Base-by-base conservation (phyloP, 192 early-diverging fungal species). In the Backusella westeae region DNA sequence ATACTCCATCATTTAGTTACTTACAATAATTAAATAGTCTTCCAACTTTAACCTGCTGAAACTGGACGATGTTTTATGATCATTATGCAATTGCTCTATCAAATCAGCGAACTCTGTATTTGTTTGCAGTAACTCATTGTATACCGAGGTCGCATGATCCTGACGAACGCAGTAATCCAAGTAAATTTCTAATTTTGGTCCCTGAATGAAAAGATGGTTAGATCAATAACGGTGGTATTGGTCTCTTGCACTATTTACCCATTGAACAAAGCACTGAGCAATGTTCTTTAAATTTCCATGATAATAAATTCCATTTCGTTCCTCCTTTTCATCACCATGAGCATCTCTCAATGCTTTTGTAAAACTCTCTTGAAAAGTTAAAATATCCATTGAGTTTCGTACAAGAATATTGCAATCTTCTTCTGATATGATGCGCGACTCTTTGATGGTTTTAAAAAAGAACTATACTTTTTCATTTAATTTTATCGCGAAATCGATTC, bases 21-120 rank as follows among this genome's bases (percentile, higher is more conserved):
- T 73, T 79, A 79, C 81, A 70, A 69, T 82, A 10, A 82, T 82
- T 41, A 82, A 21, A 56, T 82, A 82, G 23, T 82, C 81, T 34
- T 75, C 71, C 23, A 82, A 76, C 3, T 71, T 74, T 7, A 82
- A 34, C 44, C 75, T 65, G 41, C 71, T 76, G 36, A 65, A 68
- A 17, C 65, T 38, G 34, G 56, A 67, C 19, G 76, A 72, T 10
- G 69, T 63, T 21, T 59, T 72, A 32, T 67, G 29, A 23, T 36
- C 34, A 34, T n/a, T 73, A 6, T 78, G 75, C 7, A 65, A 29
- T 19, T 52, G 46, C 6, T 78, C 77, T 14, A 77, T 82, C 32
- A 72, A 21, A 12, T 67, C 69, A 14, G 38, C 38, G 67, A 75
- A 78, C 3, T 71, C 79, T 4, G 69, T 29, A 38, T 69, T 76